These are phyloP conservation scores for Geranomyces variabilis DNA, from an alignment of 192 early-diverging fungal genomes.

Conservation along the genomic window DNA sequence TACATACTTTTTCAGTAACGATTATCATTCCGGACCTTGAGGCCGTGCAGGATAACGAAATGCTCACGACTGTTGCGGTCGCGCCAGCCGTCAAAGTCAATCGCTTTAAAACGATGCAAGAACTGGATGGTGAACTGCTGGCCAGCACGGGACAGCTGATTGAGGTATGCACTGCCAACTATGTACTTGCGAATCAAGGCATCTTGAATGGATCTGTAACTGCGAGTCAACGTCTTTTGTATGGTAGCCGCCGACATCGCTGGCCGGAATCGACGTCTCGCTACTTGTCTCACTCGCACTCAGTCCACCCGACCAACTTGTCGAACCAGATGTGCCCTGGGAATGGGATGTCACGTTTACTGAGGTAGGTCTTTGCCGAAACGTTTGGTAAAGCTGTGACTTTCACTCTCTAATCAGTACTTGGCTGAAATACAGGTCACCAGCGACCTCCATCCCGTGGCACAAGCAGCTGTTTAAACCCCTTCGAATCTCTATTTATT, in stretches of 20 bases:
- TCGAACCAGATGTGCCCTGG: constrained; percentile 50
- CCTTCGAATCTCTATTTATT: too few species aligned
- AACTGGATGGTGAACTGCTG: constrained; percentile 45
- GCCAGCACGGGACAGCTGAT: constrained; percentile 40
- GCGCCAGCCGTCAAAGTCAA: constrained; percentile 49
- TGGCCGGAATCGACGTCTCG: constrained; percentile 49
- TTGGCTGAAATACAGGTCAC: not conserved
- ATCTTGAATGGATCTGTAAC: not conserved
- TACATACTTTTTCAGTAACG: constrained; percentile 30
- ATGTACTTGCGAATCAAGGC: not conserved
- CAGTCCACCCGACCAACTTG: constrained; percentile 42
- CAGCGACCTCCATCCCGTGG: constrained; percentile 5
- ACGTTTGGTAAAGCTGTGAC: not conserved
- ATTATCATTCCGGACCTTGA: constrained; percentile 52
- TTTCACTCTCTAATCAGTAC: not conserved
- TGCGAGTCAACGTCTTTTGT: not conserved
- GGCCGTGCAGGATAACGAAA: constrained; percentile 49
- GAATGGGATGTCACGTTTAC: constrained; percentile 56
- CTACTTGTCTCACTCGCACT: constrained; percentile 43
- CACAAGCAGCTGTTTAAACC: too few species aligned
- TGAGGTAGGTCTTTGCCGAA: constrained; percentile 29
- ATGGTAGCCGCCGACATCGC: constrained; percentile 24
- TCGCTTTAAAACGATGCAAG: constrained; percentile 50
- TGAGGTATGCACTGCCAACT: constrained; percentile 28
- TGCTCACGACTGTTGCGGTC: constrained; percentile 48